Evolutionary conservation across 1,284 basidiomycete species (phyloP).

Genomic region (Sphagnurus paluster): DNA sequence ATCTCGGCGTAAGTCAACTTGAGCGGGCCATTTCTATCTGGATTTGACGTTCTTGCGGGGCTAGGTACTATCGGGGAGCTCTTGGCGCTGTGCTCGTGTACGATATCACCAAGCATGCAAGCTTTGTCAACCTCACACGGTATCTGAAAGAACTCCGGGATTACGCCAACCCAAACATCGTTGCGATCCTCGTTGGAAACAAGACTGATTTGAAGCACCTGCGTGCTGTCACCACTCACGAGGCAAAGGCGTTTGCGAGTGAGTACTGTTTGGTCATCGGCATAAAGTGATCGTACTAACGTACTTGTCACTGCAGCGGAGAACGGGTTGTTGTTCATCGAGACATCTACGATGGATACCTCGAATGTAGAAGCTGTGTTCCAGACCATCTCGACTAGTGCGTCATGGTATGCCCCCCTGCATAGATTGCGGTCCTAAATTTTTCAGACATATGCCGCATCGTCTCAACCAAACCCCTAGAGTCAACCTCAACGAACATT

Average conservation of each 20-base stretch:
- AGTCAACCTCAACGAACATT: conserved; percentile 63
- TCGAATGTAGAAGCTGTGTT: conserved; percentile 97
- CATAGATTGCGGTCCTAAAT: not conserved
- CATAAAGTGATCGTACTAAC: conserved; percentile 2
- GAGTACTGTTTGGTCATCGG: conserved; percentile 32
- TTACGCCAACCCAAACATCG: conserved; percentile 91
- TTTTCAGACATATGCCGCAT: conserved; percentile 89
- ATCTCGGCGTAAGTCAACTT: conserved; percentile 81
- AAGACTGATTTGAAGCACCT: conserved; percentile 99
- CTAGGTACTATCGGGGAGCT: conserved; percentile 96
- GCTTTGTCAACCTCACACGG: conserved; percentile 93
- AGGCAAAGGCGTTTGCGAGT: conserved; percentile 86
- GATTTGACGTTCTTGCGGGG: not conserved
- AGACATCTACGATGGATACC: conserved; percentile 99
- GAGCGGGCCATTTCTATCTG: not conserved
- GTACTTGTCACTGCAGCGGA: conserved; percentile 40
- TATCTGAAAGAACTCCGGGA: conserved; percentile 99
- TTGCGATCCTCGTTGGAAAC: conserved; percentile 93
- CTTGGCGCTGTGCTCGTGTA: conserved; percentile 93
- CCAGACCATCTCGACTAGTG: conserved; percentile 95
- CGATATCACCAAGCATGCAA: conserved; percentile 94
- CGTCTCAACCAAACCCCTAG: conserved; percentile 84
- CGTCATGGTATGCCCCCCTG: conserved; percentile 7
- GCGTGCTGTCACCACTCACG: conserved; percentile 94
- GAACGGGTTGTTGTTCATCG: conserved; percentile 93